Conservation (phyloP, 495 filamentous ascomycete species). For the Aeminium ludgeri region DNA sequence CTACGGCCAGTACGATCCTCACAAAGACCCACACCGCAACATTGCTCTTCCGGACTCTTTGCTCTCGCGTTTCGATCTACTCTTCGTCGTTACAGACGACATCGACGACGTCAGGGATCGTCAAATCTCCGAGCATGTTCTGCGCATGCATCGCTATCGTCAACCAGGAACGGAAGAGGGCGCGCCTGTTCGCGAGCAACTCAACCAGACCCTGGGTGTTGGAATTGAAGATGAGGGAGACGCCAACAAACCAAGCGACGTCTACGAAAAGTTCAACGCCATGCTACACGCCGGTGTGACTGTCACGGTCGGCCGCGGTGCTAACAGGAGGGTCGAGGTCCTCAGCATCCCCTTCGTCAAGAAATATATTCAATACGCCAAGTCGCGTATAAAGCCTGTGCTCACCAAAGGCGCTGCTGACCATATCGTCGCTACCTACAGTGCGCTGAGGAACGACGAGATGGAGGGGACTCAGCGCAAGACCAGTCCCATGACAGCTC, state of each 20-base stretch:
- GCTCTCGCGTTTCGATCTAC: conserved; percentile 93
- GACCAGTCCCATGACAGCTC: conserved; percentile 87
- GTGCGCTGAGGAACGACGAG: conserved; percentile 86
- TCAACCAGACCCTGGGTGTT: conserved; percentile 71
- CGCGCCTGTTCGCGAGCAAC: conserved; percentile 80
- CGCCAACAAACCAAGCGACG: conserved; percentile 56
- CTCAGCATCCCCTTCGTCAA: conserved; percentile 97
- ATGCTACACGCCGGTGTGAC: conserved; percentile 92
- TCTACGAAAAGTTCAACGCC: conserved; percentile 90
- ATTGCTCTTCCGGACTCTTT: conserved; percentile 96
- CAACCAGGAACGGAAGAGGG: conserved; percentile 90
- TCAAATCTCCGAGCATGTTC: conserved; percentile 86
- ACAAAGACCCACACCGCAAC: conserved; percentile 97
- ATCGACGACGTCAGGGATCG: conserved; percentile 86
- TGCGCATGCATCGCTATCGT: conserved; percentile 94
- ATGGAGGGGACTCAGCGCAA: conserved; percentile 84
- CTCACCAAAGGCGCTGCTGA: conserved; percentile 86
- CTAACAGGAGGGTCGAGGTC: conserved; percentile 68
- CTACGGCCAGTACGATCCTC: conserved; percentile 94
- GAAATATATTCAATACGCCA: conserved; percentile 99
- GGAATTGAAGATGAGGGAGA: conserved; percentile 66
- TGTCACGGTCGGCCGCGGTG: conserved; percentile 50
- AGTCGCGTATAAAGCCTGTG: conserved; percentile 75
- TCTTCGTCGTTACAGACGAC: conserved; percentile 96
- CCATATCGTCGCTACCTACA: conserved; percentile 84